Conservation (phyloP, 2,329 filamentous ascomycete genomes). For the Neoarthrinium moseri region DNA sequence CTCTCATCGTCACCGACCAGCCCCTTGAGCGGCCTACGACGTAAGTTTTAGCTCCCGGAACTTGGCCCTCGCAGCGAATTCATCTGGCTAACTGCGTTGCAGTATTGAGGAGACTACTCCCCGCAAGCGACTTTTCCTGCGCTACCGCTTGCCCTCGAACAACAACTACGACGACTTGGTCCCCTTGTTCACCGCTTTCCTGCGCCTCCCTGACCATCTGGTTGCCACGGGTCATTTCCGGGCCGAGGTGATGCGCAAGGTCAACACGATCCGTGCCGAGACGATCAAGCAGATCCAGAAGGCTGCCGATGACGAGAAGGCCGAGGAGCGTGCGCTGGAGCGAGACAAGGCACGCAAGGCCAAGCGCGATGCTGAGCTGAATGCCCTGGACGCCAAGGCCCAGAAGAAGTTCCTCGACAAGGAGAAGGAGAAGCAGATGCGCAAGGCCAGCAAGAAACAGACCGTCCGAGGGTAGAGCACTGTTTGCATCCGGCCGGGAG, state of each 20-base stretch:
- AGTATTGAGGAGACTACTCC: conserved; percentile 82
- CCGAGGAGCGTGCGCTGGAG: conserved; percentile 71
- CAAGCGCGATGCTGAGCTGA: conserved; percentile 82
- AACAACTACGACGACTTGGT: conserved; percentile 65
- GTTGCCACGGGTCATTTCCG: conserved; percentile 80
- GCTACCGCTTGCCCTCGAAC: conserved; percentile 65
- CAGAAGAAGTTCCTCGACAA: conserved; percentile 84
- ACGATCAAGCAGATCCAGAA: conserved; percentile 78
- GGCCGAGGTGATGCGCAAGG: conserved; percentile 82
- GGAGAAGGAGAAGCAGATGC: conserved; percentile 72
- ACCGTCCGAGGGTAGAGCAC: conserved; percentile 46
- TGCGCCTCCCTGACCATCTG: conserved; percentile 82
- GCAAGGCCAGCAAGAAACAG: conserved; percentile 53
- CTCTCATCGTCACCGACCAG: conserved; percentile 86
- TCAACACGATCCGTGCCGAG: conserved; percentile 77
- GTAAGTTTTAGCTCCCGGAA: conserved; percentile 56
- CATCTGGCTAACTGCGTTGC: conserved; percentile 10
- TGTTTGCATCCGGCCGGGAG: no score
- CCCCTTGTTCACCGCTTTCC: conserved; percentile 77
- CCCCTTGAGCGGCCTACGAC: conserved; percentile 82
- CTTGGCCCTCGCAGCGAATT: neutral
- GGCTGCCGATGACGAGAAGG: conserved; percentile 75
- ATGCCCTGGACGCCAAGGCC: conserved; percentile 73
- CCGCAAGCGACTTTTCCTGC: conserved; percentile 83
- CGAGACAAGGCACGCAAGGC: conserved; percentile 79